Evolutionary conservation across 2,329 filamentous ascomycete species (phyloP).

Genomic region (Didymellaceae sp.): DNA sequence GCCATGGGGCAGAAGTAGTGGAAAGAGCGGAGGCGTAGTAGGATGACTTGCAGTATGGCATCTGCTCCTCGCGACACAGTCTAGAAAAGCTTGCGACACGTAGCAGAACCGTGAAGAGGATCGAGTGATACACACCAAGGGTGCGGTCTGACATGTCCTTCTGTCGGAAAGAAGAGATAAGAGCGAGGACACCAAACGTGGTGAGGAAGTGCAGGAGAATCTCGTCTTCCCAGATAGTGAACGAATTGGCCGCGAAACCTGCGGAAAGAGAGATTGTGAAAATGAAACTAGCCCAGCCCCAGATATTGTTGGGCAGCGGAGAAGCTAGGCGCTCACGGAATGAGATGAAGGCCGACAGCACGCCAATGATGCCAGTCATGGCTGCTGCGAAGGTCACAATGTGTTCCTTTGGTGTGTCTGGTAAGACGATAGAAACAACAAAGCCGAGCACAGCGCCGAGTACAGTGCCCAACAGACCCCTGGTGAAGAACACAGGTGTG

Average conservation of each 20-base stretch:
- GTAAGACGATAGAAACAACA: slow-evolving; percentile 53
- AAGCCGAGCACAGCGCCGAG: slow-evolving; percentile 52
- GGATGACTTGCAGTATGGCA: slow-evolving; percentile 93
- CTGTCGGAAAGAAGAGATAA: slow-evolving; percentile 77
- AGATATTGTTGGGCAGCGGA: slow-evolving; percentile 75
- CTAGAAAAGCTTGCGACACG: slow-evolving; percentile 85
- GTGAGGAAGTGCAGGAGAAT: slow-evolving; percentile 90
- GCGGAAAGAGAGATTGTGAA: slow-evolving; percentile 88
- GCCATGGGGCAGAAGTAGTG: slow-evolving; percentile 91
- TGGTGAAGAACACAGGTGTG: slow-evolving; percentile 59
- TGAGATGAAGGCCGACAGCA: slow-evolving; percentile 51
- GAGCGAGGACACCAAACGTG: slow-evolving; percentile 81
- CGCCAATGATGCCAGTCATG: slow-evolving; percentile 49
- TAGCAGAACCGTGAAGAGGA: slow-evolving; percentile 80
- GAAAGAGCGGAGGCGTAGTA: slow-evolving; percentile 93
- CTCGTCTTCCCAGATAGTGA: slow-evolving; percentile 97
- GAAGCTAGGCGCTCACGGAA: slow-evolving; percentile 52
- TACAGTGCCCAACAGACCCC: slow-evolving; percentile 58
- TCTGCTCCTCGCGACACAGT: slow-evolving; percentile 96
- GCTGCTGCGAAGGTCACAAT: slow-evolving; percentile 51
- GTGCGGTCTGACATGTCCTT: slow-evolving; percentile 70
- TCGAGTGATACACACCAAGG: slow-evolving; percentile 82
- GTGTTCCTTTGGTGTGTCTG: slow-evolving; percentile 50
- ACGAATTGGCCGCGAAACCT: slow-evolving; percentile 96
- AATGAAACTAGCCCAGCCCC: slow-evolving; percentile 84